Evolutionary conservation across 2,329 filamentous ascomycete genomes (phyloP).

Genomic region (Penicillium sp.): DNA sequence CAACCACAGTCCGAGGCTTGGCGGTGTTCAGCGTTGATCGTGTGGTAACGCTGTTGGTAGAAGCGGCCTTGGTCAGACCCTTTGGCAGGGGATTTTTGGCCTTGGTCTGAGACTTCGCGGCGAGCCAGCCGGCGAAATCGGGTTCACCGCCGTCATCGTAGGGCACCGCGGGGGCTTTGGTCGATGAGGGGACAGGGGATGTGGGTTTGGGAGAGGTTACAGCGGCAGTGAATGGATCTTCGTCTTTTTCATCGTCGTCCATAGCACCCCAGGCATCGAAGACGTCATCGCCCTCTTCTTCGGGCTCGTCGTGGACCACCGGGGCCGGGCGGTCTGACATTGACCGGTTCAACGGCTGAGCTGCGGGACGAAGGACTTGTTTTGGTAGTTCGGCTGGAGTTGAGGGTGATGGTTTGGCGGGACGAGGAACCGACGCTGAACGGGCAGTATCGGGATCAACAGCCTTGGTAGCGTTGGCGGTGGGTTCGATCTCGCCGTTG

Average conservation of each 20-base stretch:
- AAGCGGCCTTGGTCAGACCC: slow-evolving; percentile 66
- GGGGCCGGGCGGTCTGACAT: slow-evolving; percentile 43
- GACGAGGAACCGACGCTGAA: slow-evolving; percentile 52
- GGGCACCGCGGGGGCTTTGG: slow-evolving; percentile 47
- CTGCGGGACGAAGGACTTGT: slow-evolving; percentile 24
- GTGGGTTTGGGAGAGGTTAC: slow-evolving; percentile 27
- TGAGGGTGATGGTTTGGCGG: slow-evolving; percentile 34
- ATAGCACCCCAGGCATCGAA: slow-evolving; percentile 74
- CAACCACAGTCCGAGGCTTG: slow-evolving; percentile 51
- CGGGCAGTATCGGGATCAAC: slow-evolving; percentile 46
- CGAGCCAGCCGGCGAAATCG: slow-evolving; percentile 94
- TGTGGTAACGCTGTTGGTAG: slow-evolving; percentile 35
- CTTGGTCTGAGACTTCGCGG: slow-evolving; percentile 78
- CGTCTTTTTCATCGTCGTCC: slow-evolving; percentile 54
- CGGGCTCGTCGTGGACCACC: slow-evolving; percentile 43
- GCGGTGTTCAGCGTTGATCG: slow-evolving; percentile 41
- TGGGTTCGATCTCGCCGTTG: slow-evolving; percentile 78
- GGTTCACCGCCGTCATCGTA: slow-evolving; percentile 86
- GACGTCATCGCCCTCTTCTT: slow-evolving; percentile 60
- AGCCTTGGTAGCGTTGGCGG: slow-evolving; percentile 49
- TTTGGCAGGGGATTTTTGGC: slow-evolving; percentile 74
- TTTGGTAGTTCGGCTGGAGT: slow-evolving; percentile 24
- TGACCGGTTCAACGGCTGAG: slow-evolving; percentile 36
- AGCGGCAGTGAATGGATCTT: slow-evolving; percentile 41
- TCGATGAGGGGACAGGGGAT: slow-evolving; percentile 30